Conservation (phyloP, 306 rosid species). For the Oemleria cerasiformis region DNA sequence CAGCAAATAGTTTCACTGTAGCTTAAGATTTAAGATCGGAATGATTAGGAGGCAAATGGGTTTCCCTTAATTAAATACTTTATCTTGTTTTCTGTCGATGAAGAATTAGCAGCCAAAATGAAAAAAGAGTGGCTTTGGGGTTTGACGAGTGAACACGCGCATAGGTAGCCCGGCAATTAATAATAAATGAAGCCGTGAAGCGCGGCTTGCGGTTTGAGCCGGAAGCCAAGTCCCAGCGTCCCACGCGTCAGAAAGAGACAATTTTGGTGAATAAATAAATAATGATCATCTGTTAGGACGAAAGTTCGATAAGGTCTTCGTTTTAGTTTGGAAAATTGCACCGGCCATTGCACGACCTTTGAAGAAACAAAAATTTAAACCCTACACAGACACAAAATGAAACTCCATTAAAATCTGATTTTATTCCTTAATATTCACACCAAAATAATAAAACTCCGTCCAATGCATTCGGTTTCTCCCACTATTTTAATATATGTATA, state of each 20-base stretch:
- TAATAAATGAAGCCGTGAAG: neutral
- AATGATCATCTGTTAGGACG: slow-evolving; percentile 15
- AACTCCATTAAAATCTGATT: slow-evolving; percentile 38
- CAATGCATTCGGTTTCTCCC: slow-evolving; percentile 19
- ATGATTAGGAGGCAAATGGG: no score
- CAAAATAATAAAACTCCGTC: slow-evolving; percentile 16
- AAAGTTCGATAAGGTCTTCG: slow-evolving; percentile 41
- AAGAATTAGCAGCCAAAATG: neutral
- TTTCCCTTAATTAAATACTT: no score
- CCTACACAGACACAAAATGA: slow-evolving; percentile 16
- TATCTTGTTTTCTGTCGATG: neutral
- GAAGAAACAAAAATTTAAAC: slow-evolving; percentile 24
- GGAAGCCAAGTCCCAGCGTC: slow-evolving; percentile 14
- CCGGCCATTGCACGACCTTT: slow-evolving; percentile 88
- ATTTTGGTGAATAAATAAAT: slow-evolving; percentile 2
- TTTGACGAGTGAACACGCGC: neutral
- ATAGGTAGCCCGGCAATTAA: no score
- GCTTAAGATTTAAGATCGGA: no score
- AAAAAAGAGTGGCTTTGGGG: neutral
- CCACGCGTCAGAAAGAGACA: slow-evolving; percentile 40
- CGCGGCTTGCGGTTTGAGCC: slow-evolving; percentile 30
- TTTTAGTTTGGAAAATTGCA: slow-evolving; percentile 29
- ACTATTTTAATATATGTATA: neutral
- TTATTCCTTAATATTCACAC: slow-evolving; percentile 38
- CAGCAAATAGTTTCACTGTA: no score